Percentiles rank a stretch among this genome's conserved stretches.
These are phyloP conservation scores for Aspergillus melleus DNA, from an alignment of 2,329 filamentous ascomycete species.

Conservation along the genomic window DNA sequence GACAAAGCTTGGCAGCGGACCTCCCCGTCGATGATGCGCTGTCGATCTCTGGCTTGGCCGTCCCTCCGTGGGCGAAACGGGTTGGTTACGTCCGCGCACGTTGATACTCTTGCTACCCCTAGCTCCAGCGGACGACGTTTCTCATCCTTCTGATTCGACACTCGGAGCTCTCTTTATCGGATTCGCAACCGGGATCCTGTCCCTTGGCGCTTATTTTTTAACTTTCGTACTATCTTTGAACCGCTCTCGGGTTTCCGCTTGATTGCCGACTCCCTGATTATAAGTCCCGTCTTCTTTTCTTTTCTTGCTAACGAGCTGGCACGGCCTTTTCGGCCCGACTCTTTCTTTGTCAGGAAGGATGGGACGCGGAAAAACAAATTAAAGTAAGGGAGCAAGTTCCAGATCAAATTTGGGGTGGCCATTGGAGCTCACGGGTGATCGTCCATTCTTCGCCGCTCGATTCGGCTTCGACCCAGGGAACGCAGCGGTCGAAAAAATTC, in stretches of 20 bases:
- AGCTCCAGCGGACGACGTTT: not conserved
- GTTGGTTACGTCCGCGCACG: slow-evolving; percentile 16
- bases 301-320: not conserved
- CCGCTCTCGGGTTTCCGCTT: not conserved
- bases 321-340: not conserved
- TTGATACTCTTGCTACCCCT: slow-evolving; percentile 5
- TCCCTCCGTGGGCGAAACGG: slow-evolving; percentile 13
- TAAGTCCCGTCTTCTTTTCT: not conserved
- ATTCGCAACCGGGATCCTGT: not conserved
- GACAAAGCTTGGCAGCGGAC: slow-evolving; percentile 34
- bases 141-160: slow-evolving; percentile 5
- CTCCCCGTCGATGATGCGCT: slow-evolving; percentile 25
- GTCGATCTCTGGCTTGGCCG: slow-evolving; percentile 34
- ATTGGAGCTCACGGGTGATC: not conserved
- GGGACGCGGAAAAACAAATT: not conserved
- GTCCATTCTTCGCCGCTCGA: not conserved
- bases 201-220: not conserved
- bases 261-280: not conserved
- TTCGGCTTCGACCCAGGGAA: not conserved
- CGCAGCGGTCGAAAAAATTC: not conserved
- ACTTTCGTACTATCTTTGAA: not conserved
- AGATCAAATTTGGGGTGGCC: not conserved
- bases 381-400: not conserved
- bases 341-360: not conserved
- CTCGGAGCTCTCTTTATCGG: not conserved